Percentiles rank a stretch among this genome's conserved stretches.
phyloP scores from a whole-genome alignment of 1,284 basidiomycete genomes.

The Rhodotorula glutinis region DNA sequence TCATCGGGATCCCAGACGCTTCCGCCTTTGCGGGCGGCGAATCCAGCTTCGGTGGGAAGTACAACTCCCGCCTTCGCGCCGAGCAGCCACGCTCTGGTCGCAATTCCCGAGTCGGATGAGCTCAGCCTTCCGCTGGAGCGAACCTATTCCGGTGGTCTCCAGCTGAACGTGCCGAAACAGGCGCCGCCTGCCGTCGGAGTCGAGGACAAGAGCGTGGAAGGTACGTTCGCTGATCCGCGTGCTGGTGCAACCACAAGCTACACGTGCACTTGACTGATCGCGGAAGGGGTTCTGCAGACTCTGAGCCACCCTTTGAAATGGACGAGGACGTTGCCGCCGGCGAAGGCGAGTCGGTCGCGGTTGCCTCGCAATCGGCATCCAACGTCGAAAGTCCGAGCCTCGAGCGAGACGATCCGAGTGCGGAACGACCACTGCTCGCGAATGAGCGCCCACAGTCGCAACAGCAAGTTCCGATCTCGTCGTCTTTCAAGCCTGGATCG shows the following conservation, averaged over 20 bases:
- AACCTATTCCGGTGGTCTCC: background rate
- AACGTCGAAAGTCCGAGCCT: background rate
- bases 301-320: slow-evolving; percentile 37
- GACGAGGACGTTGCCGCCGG: slow-evolving; percentile 41
- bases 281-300: background rate
- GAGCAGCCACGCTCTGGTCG: slow-evolving; percentile 20
- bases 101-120: slow-evolving; percentile 37
- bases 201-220: background rate
- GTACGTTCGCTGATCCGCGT: background rate
- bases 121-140: slow-evolving; percentile 13
- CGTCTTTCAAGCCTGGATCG: slow-evolving; percentile 19
- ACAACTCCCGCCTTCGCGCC: slow-evolving; percentile 21
- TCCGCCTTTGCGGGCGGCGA: background rate
- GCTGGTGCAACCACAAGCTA: too few relatives aligned
- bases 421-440: background rate
- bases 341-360: background rate
- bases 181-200: background rate
- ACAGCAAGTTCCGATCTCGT: background rate
- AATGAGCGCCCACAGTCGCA: background rate
- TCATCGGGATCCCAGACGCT: background rate
- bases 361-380: background rate
- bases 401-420: background rate
- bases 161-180: background rate
- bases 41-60: background rate
- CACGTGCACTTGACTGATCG: too few relatives aligned